Evolutionary conservation across 805 yeast species (phyloP).

Genomic region (Grigorovia humatica): DNA sequence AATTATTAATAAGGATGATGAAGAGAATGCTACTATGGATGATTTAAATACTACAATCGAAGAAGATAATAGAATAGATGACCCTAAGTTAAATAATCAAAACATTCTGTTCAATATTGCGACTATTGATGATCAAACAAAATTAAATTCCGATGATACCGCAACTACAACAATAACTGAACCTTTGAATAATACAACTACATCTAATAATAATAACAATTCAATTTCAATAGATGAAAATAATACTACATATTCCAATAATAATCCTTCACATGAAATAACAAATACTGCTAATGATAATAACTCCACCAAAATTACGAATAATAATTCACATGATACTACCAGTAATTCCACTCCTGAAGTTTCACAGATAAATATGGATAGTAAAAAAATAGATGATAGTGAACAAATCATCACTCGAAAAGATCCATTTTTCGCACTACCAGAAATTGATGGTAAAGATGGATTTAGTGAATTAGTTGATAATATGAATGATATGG

Average conservation of each 20-base stretch:
- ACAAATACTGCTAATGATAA: neutral
- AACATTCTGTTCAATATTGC: neutral
- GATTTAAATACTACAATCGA: conserved; percentile 14
- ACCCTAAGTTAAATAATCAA: neutral
- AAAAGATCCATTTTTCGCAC: conserved; percentile 53
- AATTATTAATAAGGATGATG: neutral
- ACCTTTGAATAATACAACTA: neutral
- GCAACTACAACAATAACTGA: neutral
- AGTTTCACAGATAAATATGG: too few relatives aligned
- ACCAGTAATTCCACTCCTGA: too few relatives aligned
- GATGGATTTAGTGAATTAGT: conserved; percentile 6
- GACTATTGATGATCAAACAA: neutral
- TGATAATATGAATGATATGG: conserved; percentile 2
- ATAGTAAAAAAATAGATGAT: conserved; percentile 6
- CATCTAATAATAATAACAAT: too few relatives aligned
- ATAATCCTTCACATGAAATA: neutral
- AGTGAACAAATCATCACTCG: conserved; percentile 2
- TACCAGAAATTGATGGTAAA: conserved; percentile 33
- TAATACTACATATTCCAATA: too few relatives aligned
- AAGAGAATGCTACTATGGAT: neutral
- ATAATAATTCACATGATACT: conserved; percentile 1
- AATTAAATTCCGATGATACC: neutral
- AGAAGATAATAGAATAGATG: conserved; percentile 7
- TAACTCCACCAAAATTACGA: conserved; percentile 1
- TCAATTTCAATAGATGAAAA: neutral